Percentiles rank a stretch among this genome's conserved stretches.
Conservation (phyloP, 2,329 filamentous ascomycete species). For the Penicillium sp. region DNA sequence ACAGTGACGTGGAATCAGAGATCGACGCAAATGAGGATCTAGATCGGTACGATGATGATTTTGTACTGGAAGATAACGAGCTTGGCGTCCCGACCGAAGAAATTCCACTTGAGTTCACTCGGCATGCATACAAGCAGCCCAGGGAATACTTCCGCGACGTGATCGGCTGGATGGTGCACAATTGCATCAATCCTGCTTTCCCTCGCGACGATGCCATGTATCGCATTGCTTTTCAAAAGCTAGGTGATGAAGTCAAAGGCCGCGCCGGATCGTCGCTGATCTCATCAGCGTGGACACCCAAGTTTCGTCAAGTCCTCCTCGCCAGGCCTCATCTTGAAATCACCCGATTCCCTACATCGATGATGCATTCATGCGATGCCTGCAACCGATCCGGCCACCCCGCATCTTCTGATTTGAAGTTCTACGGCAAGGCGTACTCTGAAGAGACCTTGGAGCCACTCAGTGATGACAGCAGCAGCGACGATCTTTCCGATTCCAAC, state of each 20-base stretch:
- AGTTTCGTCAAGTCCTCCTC: conserved; percentile 61
- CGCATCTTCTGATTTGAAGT: conserved; percentile 57
- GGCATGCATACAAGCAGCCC: conserved; percentile 59
- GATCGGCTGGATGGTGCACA: conserved; percentile 76
- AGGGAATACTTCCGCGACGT: conserved; percentile 68
- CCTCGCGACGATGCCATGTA: conserved; percentile 59
- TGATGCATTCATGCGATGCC: conserved; percentile 56
- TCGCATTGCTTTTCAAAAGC: conserved; percentile 60
- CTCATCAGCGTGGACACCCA: conserved; percentile 62
- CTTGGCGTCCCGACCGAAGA: conserved; percentile 52
- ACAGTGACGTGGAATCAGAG: conserved; percentile 29
- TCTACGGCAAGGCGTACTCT: conserved; percentile 62
- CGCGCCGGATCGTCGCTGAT: conserved; percentile 65
- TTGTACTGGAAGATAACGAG: conserved; percentile 56
- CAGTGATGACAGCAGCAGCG: conserved; percentile 41
- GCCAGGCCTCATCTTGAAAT: conserved; percentile 58
- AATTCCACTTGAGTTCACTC: conserved; percentile 65
- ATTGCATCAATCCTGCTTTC: conserved; percentile 68
- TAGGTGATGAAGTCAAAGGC: conserved; percentile 64
- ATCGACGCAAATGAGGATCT: conserved; percentile 39
- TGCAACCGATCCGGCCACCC: conserved; percentile 66
- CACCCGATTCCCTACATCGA: conserved; percentile 39
- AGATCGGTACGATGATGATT: conserved; percentile 57
- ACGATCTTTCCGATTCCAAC: conserved; percentile 22
- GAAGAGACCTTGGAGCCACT: conserved; percentile 61